Conservation (phyloP, 805 yeast species). For the Ogataea populi-albae region DNA sequence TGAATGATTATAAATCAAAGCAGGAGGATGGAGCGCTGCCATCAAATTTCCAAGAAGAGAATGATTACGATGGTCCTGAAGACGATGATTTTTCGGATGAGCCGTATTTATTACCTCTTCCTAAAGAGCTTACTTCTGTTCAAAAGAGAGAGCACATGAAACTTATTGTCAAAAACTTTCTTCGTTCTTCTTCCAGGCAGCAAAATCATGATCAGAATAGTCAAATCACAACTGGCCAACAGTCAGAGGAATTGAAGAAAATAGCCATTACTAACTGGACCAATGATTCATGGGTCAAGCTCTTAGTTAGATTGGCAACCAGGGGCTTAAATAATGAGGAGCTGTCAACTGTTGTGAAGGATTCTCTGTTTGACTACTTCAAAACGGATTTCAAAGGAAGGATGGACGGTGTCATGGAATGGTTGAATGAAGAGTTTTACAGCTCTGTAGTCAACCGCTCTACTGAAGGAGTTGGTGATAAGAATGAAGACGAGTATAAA, state of each 20-base stretch:
- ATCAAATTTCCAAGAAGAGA: too few species aligned
- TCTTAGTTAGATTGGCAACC: conserved; percentile 75
- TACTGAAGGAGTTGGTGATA: conserved; percentile 17
- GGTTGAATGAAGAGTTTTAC: conserved; percentile 91
- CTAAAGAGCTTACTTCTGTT: conserved; percentile 47
- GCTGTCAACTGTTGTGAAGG: conserved; percentile 62
- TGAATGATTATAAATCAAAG: background rate
- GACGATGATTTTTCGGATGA: conserved; percentile 28
- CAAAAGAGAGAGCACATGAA: conserved; percentile 58
- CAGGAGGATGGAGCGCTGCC: too few species aligned
- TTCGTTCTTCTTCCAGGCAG: conserved; percentile 40
- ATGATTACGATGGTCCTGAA: conserved; percentile 13
- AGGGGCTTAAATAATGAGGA: conserved; percentile 62
- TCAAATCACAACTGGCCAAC: conserved; percentile 3
- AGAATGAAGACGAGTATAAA: conserved; percentile 16
- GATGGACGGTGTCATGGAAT: conserved; percentile 74
- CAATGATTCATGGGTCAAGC: conserved; percentile 70
- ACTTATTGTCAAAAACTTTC: conserved; percentile 57
- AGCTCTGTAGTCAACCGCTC: conserved; percentile 50
- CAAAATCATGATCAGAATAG: conserved; percentile 21
- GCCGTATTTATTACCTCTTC: conserved; percentile 50
- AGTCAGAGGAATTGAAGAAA: conserved; percentile 44
- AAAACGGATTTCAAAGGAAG: conserved; percentile 68
- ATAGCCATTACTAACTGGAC: conserved; percentile 51
- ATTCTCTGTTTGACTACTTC: conserved; percentile 68